Evolutionary conservation across 2,329 filamentous ascomycete genomes (phyloP).

Genomic region (Colletotrichum sp.): DNA sequence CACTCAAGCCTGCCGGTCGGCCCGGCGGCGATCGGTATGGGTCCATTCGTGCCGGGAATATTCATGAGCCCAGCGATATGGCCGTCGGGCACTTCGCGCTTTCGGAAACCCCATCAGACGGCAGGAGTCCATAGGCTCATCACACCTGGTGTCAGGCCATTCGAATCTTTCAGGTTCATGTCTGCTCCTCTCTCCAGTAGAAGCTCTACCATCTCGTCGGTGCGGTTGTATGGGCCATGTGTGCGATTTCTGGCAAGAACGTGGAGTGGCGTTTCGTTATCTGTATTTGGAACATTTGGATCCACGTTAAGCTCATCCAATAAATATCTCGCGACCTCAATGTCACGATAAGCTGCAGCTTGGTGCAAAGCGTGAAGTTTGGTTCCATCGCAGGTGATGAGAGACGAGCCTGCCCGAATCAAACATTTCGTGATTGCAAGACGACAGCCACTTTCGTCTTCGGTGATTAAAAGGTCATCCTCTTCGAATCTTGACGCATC

Average conservation of each 20-base stretch:
- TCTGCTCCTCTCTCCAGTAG: background rate
- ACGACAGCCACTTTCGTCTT: background rate
- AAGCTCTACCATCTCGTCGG: background rate
- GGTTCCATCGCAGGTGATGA: background rate
- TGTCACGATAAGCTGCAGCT: background rate
- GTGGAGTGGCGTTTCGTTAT: background rate
- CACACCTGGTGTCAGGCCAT: background rate
- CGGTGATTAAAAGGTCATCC: background rate
- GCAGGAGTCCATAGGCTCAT: too few relatives aligned
- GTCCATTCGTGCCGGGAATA: too few relatives aligned
- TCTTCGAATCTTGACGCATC: background rate
- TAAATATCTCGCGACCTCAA: background rate
- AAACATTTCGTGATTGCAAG: background rate
- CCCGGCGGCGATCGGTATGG: too few relatives aligned
- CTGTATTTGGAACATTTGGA: background rate
- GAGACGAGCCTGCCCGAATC: background rate
- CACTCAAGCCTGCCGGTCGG: too few relatives aligned
- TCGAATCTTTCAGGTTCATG: background rate
- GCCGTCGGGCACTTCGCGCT: too few relatives aligned
- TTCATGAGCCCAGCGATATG: too few relatives aligned
- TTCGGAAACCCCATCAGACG: too few relatives aligned
- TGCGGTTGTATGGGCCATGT: background rate
- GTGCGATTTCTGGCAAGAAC: fast-evolving
- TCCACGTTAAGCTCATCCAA: background rate
- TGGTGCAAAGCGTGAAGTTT: background rate